Evolutionary conservation across 805 yeast species (phyloP), one percentile per base, ranked within the genome.

Genomic region (Priceomyces carsonii): DNA sequence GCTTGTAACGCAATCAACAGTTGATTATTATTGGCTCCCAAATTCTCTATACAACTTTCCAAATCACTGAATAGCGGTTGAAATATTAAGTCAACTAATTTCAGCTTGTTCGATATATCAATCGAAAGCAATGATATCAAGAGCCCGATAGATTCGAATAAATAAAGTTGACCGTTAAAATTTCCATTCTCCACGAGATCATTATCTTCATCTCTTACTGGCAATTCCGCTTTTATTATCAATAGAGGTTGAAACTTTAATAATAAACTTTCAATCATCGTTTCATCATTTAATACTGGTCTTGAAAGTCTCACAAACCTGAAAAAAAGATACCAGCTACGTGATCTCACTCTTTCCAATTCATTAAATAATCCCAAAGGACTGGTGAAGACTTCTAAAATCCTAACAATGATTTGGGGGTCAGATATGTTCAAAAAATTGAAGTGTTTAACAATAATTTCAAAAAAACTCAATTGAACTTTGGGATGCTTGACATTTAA

Each of bases 311-410:
- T 87, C 42, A 89, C 73, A 51, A 90, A 85, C 56, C 95, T 76
- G 51, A 82, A 82, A 49, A 91, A 87, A 44, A 90, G 67, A 57
- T 87, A 91, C 96, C 98, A 93, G 26, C 95, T 75, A 57, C 97
- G 80, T 37, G 79, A 71, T 50, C 89, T 80, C 3, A 90, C 96
- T 42, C 79, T 83, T 39, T 75, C 83, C 45, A 75, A 71, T 4
- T 72, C 68, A 61, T 83, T 87, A 58, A 87, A 89, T 42, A 91
- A 75, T 10, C 97, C 98, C 47, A 82, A 73, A 22, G 80, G 80
- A 12, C 93, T 79, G 29, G 88, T 78, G 55, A 93, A 91, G 15
- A 85, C 74, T 47, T 85, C 85, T 39, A 91, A 66, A 13, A 88
- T 77, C 40, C 81, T 75, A 41, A 74, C 57, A 8, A 85, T 66